Conservation (phyloP, 768 basidiomycete species). For the Phanerodontia chrysosporium region DNA sequence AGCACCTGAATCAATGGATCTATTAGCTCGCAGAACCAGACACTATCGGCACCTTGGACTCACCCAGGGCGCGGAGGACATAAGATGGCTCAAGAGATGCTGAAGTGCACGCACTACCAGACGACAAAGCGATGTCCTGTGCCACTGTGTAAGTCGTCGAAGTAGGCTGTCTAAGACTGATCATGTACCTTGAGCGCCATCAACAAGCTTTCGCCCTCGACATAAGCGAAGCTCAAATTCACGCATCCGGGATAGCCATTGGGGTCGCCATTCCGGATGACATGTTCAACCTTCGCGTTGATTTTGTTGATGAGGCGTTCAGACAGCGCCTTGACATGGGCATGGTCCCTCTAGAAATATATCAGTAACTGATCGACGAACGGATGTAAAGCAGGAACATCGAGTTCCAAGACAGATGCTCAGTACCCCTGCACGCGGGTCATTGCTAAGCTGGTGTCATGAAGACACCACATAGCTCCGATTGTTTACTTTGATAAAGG, state of each 20-base stretch:
- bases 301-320: slow-evolving; percentile 79
- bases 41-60: slow-evolving; percentile 10
- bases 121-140: slow-evolving; percentile 94
- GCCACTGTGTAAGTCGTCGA: not conserved
- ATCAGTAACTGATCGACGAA: not conserved
- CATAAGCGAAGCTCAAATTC: slow-evolving; percentile 93
- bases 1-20: slow-evolving; percentile 48
- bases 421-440: slow-evolving; percentile 94
- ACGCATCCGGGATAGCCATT: slow-evolving; percentile 94
- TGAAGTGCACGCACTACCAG: slow-evolving; percentile 97
- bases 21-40: not conserved
- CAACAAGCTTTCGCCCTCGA: slow-evolving; percentile 93
- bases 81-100: slow-evolving; percentile 98
- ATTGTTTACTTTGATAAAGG: slow-evolving; percentile 10
- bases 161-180: not conserved
- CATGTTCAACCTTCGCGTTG: slow-evolving; percentile 79
- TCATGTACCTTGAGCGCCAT: slow-evolving; percentile 89
- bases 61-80: slow-evolving; percentile 91
- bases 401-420: slow-evolving; percentile 32
- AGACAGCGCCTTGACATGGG: slow-evolving; percentile 66
- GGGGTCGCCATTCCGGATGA: slow-evolving; percentile 90
- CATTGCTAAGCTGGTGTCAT: slow-evolving; percentile 52
- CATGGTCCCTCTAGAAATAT: slow-evolving; percentile 67
- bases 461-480: slow-evolving; percentile 35
- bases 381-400: no score